phyloP scores from a whole-genome alignment of 495 filamentous ascomycete species.

The Talaromyces borbonicus region DNA sequence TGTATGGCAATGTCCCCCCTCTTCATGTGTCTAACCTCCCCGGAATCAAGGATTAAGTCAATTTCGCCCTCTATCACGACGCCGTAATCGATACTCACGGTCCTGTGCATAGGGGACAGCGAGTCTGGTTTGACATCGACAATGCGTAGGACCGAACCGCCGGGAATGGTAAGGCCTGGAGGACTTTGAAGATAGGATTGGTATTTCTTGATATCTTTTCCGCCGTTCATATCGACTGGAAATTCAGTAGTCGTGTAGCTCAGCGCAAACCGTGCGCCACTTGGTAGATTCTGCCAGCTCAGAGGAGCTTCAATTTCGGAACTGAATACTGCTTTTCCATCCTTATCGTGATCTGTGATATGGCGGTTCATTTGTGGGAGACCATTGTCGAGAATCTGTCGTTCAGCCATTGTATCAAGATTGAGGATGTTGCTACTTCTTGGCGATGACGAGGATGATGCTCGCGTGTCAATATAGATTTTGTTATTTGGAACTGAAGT shows the following conservation, averaged over 20 bases:
- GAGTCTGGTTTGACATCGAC: constrained; percentile 57
- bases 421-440: too few species aligned
- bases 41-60: constrained; percentile 64
- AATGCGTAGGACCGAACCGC: constrained; percentile 41
- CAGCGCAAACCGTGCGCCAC: constrained; percentile 21
- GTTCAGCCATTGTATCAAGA: background rate
- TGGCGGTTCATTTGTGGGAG: constrained; percentile 25
- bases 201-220: constrained; percentile 35
- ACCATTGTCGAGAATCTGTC: background rate
- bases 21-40: constrained; percentile 50
- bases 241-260: constrained; percentile 44
- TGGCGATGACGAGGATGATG: too few species aligned
- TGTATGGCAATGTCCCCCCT: constrained; percentile 65
- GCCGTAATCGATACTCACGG: constrained; percentile 64
- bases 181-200: constrained; percentile 25
- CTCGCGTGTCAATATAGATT: too few species aligned
- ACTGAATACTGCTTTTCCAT: constrained; percentile 23
- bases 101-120: constrained; percentile 59
- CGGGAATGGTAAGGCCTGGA: constrained; percentile 41
- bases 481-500: too few species aligned
- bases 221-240: constrained; percentile 44
- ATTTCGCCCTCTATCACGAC: constrained; percentile 66
- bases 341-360: constrained; percentile 33
- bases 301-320: constrained; percentile 13
- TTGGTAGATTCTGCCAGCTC: constrained; percentile 12